Conservation (phyloP, 2,329 filamentous ascomycete genomes). For the Parasarocladium wereldwijsianum region DNA sequence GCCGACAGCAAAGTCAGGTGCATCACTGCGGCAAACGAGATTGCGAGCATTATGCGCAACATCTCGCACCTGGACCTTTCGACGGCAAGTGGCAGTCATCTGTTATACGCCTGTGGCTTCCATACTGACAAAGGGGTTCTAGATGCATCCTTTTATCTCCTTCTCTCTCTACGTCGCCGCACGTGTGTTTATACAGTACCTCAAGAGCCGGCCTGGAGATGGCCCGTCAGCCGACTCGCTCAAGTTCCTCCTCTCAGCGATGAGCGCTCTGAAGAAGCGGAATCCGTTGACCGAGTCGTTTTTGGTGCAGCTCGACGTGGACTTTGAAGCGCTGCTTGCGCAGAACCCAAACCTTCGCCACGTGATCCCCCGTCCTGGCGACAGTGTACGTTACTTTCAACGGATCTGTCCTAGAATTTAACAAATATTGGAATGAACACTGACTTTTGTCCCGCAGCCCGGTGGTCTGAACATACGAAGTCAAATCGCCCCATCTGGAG, state of each 20-base stretch:
- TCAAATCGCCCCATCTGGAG: slow-evolving; percentile 1
- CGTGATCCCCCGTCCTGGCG: slow-evolving; percentile 36
- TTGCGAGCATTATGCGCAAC: slow-evolving; percentile 89
- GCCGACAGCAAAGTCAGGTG: slow-evolving; percentile 87
- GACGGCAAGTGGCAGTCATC: slow-evolving; percentile 38
- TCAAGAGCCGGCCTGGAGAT: slow-evolving; percentile 88
- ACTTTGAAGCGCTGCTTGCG: slow-evolving; percentile 61
- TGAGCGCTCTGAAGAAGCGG: slow-evolving; percentile 75
- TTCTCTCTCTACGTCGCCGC: slow-evolving; percentile 96
- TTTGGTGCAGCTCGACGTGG: slow-evolving; percentile 81
- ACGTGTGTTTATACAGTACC: slow-evolving; percentile 86
- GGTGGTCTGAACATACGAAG: slow-evolving; percentile 4
- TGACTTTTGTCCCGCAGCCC: slow-evolving; percentile 14
- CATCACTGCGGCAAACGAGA: slow-evolving; percentile 84
- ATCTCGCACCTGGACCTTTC: slow-evolving; percentile 81
- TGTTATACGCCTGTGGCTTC: slow-evolving; percentile 8
- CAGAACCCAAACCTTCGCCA: slow-evolving; percentile 42
- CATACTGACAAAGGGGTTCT: slow-evolving; percentile 10
- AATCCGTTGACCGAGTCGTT: slow-evolving; percentile 93
- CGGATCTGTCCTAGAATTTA: no score
- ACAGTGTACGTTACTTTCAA: slow-evolving; percentile 23
- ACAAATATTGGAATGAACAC: slow-evolving; percentile 3
- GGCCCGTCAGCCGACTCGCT: slow-evolving; percentile 63
- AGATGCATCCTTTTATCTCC: slow-evolving; percentile 93
- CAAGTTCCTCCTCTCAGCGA: slow-evolving; percentile 80